phyloP scores from a whole-genome alignment of 139 green algal genomes.

The Ettlia oleoabundans region DNA sequence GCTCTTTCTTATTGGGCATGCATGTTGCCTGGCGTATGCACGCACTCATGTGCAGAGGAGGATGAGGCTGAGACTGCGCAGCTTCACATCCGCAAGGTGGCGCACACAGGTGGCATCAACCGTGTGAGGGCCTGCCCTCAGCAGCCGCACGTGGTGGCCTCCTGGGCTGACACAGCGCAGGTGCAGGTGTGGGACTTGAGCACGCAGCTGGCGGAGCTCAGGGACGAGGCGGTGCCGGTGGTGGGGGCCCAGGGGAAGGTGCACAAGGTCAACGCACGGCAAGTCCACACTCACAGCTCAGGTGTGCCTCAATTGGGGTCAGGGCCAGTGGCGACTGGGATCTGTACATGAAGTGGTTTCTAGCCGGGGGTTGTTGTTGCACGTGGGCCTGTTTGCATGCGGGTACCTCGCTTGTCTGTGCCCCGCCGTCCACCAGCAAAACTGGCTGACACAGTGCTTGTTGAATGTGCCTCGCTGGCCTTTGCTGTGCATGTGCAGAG shows the following conservation, averaged over 20 bases:
- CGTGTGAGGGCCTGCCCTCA: slow-evolving; percentile 90
- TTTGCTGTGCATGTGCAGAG: slow-evolving; percentile 60
- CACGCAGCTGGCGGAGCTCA: slow-evolving; percentile 68
- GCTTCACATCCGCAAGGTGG: slow-evolving; percentile 66
- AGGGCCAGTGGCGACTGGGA: no score
- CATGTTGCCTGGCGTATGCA: no score
- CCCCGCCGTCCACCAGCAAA: no score
- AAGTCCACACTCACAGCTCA: slow-evolving; percentile 59
- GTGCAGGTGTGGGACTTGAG: slow-evolving; percentile 85
- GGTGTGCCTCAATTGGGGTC: no score
- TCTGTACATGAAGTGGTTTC: no score
- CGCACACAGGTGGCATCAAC: slow-evolving; percentile 89
- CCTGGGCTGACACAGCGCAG: slow-evolving; percentile 88
- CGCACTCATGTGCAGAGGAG: slow-evolving; percentile 39
- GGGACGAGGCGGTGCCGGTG: slow-evolving; percentile 46
- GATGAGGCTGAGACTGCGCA: slow-evolving; percentile 63
- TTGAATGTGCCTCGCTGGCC: not conserved
- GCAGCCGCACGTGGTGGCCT: slow-evolving; percentile 83
- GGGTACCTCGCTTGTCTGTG: no score
- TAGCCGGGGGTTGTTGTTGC: no score
- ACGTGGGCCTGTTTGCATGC: no score
- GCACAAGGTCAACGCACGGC: slow-evolving; percentile 21
- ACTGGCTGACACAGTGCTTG: no score
- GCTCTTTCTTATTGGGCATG: no score
- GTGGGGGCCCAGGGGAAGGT: slow-evolving; percentile 27